Evolutionary conservation across 1,284 basidiomycete species (phyloP).

Genomic region (Trichosporon sp.): DNA sequence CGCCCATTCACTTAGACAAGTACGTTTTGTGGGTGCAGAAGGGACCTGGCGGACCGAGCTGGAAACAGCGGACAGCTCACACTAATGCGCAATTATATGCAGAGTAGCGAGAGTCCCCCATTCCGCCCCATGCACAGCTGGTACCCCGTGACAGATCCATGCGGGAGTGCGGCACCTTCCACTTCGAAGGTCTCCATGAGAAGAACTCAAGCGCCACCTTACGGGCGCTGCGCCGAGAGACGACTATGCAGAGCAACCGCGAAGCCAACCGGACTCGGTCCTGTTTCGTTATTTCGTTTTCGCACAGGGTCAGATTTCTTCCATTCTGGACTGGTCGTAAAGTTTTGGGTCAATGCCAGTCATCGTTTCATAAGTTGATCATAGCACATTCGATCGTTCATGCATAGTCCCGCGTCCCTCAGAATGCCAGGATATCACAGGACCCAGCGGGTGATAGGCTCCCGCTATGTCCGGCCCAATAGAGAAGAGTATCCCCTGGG

Average conservation of each 20-base stretch:
- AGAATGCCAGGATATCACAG: not conserved
- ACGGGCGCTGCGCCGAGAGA: no score
- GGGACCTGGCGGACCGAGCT: not conserved
- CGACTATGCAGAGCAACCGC: no score
- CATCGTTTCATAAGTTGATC: not conserved
- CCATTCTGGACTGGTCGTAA: no score
- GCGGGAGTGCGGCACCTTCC: no score
- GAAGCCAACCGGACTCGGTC: no score
- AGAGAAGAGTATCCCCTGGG: not conserved
- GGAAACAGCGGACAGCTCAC: no score
- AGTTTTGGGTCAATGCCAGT: not conserved
- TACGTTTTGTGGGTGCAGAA: not conserved
- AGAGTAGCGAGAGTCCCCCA: no score
- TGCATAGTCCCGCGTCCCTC: conserved; percentile 4
- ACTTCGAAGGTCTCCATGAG: no score
- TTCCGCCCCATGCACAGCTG: no score
- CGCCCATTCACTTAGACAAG: not conserved
- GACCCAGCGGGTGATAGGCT: not conserved
- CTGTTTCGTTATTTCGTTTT: no score
- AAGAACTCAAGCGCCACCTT: no score
- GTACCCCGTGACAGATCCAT: no score
- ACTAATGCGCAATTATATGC: not conserved
- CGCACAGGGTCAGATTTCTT: not conserved
- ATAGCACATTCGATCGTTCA: not conserved
- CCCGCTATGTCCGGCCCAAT: not conserved